Evolutionary conservation across 2,329 filamentous ascomycete species (phyloP), one percentile per base, ranked within the genome.

Genomic region (Penicillium sp.): DNA sequence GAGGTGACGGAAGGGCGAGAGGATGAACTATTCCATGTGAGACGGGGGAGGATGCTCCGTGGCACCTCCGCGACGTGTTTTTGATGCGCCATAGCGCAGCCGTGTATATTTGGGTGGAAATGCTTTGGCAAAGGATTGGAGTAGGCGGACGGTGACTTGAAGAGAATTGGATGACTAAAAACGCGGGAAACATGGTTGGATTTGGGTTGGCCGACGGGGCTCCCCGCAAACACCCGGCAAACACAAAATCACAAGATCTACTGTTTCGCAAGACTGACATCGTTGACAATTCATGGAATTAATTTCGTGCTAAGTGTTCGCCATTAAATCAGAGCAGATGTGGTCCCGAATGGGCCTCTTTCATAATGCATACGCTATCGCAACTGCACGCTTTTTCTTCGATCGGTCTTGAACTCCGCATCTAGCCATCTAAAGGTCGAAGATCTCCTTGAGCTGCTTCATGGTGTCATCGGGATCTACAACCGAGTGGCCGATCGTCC

Each of bases 401-500:
- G 9, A 2, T 30, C 41, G n/a, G n/a, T 39, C 13, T 39, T 12
- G 7, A 7, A 39, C 18, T 21, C n/a, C 34, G 18, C 13, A 17
- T 23, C 34, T 6, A 40, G 21, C 23, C 10, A 9, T 47, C 69
- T 65, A 89, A 54, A 91, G 73, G 55, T 83, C 78, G 68, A 97
- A 96, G 45, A 94, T 63, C 79, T 94, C 85, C 80, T 87, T 93
- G 65, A 99, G 68, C 72, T 90, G 80, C 63, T 77, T 82, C 66
- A 89, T 85, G 39, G 92, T 97, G 67, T 97, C 91, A 51, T 91
- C 87, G 6, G 93, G 93, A 34, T 81, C 83, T 61, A 80, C 84
- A 60, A 97, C 94, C 21, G 86, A 80, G 76, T 99, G 94, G 2
- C 94, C 94, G 54, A 88, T 86, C 29, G 90, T 95, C 67, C 93